phyloP scores from a whole-genome alignment of 2,329 filamentous ascomycete species.

The Cordyceps fumosorosea region DNA sequence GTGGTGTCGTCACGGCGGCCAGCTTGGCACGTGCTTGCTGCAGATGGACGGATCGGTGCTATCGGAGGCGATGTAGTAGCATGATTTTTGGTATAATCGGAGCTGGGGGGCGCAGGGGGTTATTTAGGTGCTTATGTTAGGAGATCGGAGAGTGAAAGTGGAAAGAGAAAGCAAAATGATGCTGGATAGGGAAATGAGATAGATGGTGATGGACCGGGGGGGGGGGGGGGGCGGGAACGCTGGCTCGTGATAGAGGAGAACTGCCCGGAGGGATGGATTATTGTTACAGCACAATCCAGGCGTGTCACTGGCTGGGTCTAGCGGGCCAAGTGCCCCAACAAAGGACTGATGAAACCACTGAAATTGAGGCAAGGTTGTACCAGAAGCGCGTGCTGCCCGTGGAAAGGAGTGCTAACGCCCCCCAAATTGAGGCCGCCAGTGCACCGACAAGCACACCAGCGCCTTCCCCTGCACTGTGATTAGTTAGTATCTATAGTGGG shows the following conservation, averaged over 20 bases:
- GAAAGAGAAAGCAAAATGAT: background rate
- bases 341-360: background rate
- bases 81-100: background rate
- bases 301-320: background rate
- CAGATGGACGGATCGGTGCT: background rate
- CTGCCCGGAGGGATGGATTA: background rate
- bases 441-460: background rate
- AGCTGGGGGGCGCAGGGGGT: background rate
- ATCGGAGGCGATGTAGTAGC: slow-evolving; percentile 2
- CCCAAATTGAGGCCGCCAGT: slow-evolving; percentile 1
- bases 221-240: background rate
- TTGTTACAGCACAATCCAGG: background rate
- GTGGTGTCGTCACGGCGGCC: background rate
- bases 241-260: background rate
- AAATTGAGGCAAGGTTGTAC: background rate
- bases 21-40: slow-evolving; percentile 11
- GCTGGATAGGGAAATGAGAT: slow-evolving; percentile 1
- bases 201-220: background rate
- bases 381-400: background rate
- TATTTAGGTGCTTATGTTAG: background rate
- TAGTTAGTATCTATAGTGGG: too few species aligned
- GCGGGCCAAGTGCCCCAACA: background rate
- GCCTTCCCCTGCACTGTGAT: background rate
- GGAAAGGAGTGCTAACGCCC: background rate
- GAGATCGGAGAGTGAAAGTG: background rate